phyloP scores from a whole-genome alignment of 768 basidiomycete genomes.

The Baorangia bicolor region DNA sequence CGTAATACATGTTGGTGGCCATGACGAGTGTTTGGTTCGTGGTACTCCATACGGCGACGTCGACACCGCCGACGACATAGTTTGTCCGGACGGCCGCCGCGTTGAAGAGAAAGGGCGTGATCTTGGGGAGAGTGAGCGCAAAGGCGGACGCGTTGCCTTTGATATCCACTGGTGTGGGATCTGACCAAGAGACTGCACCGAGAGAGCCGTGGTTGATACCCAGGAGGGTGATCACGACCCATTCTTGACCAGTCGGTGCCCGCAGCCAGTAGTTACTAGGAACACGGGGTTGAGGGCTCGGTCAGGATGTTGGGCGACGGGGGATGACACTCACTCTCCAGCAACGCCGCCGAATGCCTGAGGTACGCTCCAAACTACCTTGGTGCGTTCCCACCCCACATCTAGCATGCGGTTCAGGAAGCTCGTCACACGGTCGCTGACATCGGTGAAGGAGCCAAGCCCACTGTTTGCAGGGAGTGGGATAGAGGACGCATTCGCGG shows the following conservation, averaged over 20 bases:
- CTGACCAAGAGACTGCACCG: constrained; percentile 50
- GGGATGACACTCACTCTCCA: constrained; percentile 29
- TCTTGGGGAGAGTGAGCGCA: constrained; percentile 43
- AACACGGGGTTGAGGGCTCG: not conserved
- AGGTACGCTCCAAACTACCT: constrained; percentile 75
- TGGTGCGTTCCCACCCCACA: constrained; percentile 65
- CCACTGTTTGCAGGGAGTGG: constrained; percentile 25
- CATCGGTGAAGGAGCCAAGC: constrained; percentile 53
- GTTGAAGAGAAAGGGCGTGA: constrained; percentile 48
- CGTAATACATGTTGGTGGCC: constrained; percentile 50
- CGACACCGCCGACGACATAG: constrained; percentile 41
- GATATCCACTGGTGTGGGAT: constrained; percentile 53
- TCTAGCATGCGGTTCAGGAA: constrained; percentile 55
- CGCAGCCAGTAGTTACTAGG: constrained; percentile 55
- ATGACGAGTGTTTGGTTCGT: constrained; percentile 45
- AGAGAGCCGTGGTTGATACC: constrained; percentile 69
- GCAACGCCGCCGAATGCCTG: constrained; percentile 64
- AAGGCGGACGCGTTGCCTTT: constrained; percentile 51
- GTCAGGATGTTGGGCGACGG: not conserved
- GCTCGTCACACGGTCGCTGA: constrained; percentile 64
- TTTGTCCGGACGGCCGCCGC: constrained; percentile 42
- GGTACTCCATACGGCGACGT: constrained; percentile 52
- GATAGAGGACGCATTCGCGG: constrained; percentile 15
- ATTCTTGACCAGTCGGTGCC: constrained; percentile 65
- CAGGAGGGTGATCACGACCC: constrained; percentile 59